Evolutionary conservation across 257 asterid species (phyloP), one percentile per base, ranked within the genome.

Genomic region (Sherardia arvensis): DNA sequence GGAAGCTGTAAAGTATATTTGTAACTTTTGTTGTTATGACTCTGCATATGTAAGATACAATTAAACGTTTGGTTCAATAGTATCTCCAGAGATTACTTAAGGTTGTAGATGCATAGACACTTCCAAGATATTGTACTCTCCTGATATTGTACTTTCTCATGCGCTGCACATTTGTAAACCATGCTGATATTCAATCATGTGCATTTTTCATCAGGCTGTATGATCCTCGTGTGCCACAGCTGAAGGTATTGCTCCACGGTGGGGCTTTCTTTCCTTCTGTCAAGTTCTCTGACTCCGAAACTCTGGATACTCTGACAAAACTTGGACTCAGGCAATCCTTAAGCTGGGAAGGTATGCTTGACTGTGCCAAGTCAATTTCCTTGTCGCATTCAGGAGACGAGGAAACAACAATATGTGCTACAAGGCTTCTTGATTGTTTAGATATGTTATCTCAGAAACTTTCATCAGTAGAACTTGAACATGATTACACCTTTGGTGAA

Each of bases 331-430:
- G 78, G 80, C 87, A 88, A 71, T 73, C 85, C 32, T 80, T 91
- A 76, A 80, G 85, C 65, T 62, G 71, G 76, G 63, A 79, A 68
- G 94, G 96, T 63, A 77, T 91, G 82, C 87, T 86, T 7, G 98
- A 91, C 78, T 86, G 87, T 79, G 96, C 98, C 59, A 86, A 73
- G 78, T 86, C 98, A 25, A 85, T 91, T 69, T 85, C 94, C 30
- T 69, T 86, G 81, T 80, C 82, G 64, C 76, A 75, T 55, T 80
- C 81, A 22, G 69, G 69, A 20, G 87, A 80, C 70, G 68, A 79
- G 53, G 88, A 83, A 76, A 81, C 92, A 23, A 29, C 67, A 28
- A 36, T 67, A 53, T 74, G 78, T 54, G 77, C 90, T 54, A 83
- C 74, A 83, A 81, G 88, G 82, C 73, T 91, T 78, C 90, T 88